Percentiles rank a stretch among this genome's conserved stretches.
phyloP scores from a whole-genome alignment of 805 yeast species.

The Zygotorulaspora chibaensis region DNA sequence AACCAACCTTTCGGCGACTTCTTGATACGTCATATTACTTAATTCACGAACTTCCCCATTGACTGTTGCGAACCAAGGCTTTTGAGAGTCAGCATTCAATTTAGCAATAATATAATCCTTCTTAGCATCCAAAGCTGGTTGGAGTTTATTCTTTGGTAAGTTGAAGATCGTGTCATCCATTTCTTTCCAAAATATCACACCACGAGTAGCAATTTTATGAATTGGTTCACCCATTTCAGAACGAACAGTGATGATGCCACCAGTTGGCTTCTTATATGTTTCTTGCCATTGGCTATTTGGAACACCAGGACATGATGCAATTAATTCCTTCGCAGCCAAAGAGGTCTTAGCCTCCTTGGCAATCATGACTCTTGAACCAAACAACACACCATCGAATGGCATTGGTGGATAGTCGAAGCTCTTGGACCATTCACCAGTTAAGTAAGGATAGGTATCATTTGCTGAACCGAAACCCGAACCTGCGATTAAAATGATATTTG shows the following conservation, averaged over 20 bases:
- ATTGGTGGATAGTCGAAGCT: constrained; percentile 87
- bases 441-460: constrained; percentile 94
- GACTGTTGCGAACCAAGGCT: constrained; percentile 90
- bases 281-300: constrained; percentile 86
- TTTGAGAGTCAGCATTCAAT: constrained; percentile 92
- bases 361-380: constrained; percentile 96
- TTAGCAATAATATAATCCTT: constrained; percentile 78
- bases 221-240: constrained; percentile 99
- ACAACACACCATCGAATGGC: constrained; percentile 97
- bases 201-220: constrained; percentile 97
- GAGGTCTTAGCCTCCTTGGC: constrained; percentile 96
- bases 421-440: constrained; percentile 96
- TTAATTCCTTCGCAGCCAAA: constrained; percentile 87
- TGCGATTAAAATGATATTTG: constrained; percentile 86
- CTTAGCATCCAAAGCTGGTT: constrained; percentile 77
- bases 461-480: constrained; percentile 99
- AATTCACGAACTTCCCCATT: constrained; percentile 78
- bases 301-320: constrained; percentile 88
- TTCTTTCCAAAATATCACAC: constrained; percentile 96
- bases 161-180: constrained; percentile 89
- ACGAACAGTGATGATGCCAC: constrained; percentile 93
- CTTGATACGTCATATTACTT: constrained; percentile 92
- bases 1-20: constrained; percentile 80
- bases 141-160: constrained; percentile 82
- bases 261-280: constrained; percentile 91